A percentile compares a stretch with the other conserved stretches of the same genome.
Conservation (phyloP, 2,329 filamentous ascomycete genomes). For the Aspergillus glaucus region DNA sequence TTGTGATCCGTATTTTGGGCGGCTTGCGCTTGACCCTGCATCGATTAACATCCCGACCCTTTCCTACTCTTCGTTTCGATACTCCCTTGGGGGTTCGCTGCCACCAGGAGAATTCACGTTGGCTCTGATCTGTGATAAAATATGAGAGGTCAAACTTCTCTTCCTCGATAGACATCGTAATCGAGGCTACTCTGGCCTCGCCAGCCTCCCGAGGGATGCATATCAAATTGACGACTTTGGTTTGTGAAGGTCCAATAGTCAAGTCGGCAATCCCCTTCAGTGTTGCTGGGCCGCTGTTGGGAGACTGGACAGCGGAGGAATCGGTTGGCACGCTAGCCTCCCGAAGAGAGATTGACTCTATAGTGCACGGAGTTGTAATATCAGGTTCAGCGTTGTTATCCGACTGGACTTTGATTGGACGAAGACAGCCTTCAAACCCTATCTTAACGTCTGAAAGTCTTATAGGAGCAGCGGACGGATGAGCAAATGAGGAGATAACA, state of each 20-base stretch:
- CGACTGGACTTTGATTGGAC: constrained; percentile 36
- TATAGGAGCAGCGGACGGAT: constrained; percentile 41
- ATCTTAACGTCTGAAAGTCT: constrained; percentile 44
- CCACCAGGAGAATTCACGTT: constrained; percentile 38
- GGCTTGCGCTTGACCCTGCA: constrained; percentile 79
- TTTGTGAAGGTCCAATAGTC: constrained; percentile 60
- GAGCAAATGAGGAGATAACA: constrained; percentile 44
- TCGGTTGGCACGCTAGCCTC: constrained; percentile 25
- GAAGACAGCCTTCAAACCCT: constrained; percentile 48
- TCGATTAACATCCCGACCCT: constrained; percentile 44
- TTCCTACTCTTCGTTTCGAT: constrained; percentile 35
- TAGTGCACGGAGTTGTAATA: constrained; percentile 16
- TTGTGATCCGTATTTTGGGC: constrained; percentile 75
- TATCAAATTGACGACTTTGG: constrained; percentile 63
- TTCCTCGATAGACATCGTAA: constrained; percentile 57
- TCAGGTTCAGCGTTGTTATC: constrained; percentile 21
- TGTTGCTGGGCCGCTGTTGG: constrained; percentile 29
- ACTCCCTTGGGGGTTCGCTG: constrained; percentile 29
- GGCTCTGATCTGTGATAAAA: constrained; percentile 44
- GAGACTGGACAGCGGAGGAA: constrained; percentile 24
- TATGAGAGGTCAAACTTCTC: constrained; percentile 63
- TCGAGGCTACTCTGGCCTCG: constrained; percentile 60
- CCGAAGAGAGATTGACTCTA: constrained; percentile 28
- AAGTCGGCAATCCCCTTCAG: constrained; percentile 58
- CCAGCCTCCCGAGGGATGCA: constrained; percentile 75